Percentiles rank a stretch among this genome's conserved stretches.
phyloP scores from a whole-genome alignment of 2,329 filamentous ascomycete species.

The Fusarium nematophilum region DNA sequence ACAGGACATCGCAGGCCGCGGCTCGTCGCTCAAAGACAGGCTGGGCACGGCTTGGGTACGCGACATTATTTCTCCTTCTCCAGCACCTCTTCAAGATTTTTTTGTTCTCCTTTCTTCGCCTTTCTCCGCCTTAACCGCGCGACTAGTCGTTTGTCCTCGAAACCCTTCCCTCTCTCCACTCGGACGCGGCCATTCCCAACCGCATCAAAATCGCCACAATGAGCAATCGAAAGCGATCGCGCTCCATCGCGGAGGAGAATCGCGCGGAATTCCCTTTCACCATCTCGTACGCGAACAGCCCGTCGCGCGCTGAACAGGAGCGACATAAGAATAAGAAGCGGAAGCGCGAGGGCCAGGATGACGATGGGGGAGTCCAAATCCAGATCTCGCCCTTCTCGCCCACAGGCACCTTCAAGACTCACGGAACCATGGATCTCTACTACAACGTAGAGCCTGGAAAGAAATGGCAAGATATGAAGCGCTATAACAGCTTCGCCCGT shows the following conservation, averaged over 20 bases:
- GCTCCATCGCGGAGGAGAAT: conserved; percentile 60
- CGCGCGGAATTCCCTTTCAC: conserved; percentile 68
- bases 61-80: conserved; percentile 27
- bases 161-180: conserved; percentile 43
- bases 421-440: conserved; percentile 65
- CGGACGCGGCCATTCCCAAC: conserved; percentile 41
- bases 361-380: conserved; percentile 58
- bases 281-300: conserved; percentile 49
- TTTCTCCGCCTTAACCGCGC: conserved; percentile 17
- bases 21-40: conserved; percentile 46
- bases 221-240: conserved; percentile 63
- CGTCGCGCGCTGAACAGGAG: conserved; percentile 47
- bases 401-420: conserved; percentile 64
- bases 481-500: conserved; percentile 72
- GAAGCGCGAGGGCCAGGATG: conserved; percentile 60
- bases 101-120: background rate
- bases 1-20: conserved; percentile 46
- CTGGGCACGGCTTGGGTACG: conserved; percentile 41
- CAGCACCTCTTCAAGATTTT: background rate
- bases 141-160: conserved; percentile 36
- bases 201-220: conserved; percentile 37
- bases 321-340: conserved; percentile 59
- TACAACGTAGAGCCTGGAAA: conserved; percentile 65
- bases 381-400: conserved; percentile 67
- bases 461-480: conserved; percentile 68